phyloP scores from a whole-genome alignment of 2,329 filamentous ascomycete species.

The Botrytis medusae region DNA sequence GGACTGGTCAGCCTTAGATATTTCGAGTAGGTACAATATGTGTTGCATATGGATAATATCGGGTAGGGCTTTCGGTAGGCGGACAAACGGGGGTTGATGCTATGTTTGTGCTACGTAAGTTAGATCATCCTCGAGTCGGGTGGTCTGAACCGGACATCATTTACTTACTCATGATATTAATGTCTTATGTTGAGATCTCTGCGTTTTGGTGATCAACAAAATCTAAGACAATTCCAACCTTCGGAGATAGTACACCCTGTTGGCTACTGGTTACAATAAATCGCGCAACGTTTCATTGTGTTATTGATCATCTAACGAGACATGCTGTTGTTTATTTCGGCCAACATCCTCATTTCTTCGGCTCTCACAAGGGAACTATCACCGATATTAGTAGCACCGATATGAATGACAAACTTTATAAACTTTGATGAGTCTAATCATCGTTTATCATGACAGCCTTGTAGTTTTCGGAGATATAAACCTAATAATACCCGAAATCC shows the following conservation, averaged over 20 bases:
- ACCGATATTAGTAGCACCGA: background rate
- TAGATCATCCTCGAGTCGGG: slow-evolving; percentile 6
- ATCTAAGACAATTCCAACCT: background rate
- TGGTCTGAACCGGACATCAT: background rate
- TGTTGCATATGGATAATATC: slow-evolving; percentile 9
- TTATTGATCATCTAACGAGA: background rate
- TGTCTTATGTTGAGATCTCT: slow-evolving; percentile 5
- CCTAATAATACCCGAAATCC: slow-evolving; percentile 16
- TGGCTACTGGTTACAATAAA: background rate
- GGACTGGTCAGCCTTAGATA: slow-evolving; percentile 18
- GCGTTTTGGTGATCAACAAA: background rate
- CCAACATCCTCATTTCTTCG: background rate
- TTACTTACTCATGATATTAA: background rate
- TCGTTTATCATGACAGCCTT: background rate
- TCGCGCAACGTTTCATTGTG: background rate
- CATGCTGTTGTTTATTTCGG: background rate
- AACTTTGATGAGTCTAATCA: slow-evolving; percentile 1
- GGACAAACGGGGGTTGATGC: slow-evolving; percentile 5
- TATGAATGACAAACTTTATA: background rate
- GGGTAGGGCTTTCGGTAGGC: slow-evolving; percentile 21
- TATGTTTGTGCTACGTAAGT: background rate
- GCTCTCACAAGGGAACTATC: background rate
- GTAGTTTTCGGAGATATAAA: slow-evolving; percentile 10
- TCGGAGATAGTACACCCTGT: background rate
- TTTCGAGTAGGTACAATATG: slow-evolving; percentile 1